Percentiles rank a stretch among this genome's conserved stretches.
Evolutionary conservation across 192 early-diverging fungal species (phyloP).

Genomic region (Phlyctochytrium arcticum): DNA sequence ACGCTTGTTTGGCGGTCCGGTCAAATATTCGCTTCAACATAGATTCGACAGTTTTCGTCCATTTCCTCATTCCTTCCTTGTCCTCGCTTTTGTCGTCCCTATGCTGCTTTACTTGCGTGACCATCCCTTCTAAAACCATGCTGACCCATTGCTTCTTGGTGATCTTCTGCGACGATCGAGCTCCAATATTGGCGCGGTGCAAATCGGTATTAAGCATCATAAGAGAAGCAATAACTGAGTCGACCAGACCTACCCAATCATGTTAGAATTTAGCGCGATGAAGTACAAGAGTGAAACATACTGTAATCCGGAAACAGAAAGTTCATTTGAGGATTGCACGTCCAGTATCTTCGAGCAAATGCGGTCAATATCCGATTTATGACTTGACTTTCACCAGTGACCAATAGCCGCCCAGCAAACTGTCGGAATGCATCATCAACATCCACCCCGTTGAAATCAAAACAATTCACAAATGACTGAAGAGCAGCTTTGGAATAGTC

Average conservation of each 20-base stretch:
- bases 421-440: conserved; percentile 77
- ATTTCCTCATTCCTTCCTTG: not conserved
- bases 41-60: not conserved
- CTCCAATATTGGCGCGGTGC: conserved; percentile 65
- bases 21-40: conserved; percentile 11
- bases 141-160: conserved; percentile 48
- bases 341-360: conserved; percentile 77
- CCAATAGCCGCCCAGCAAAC: conserved; percentile 70
- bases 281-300: conserved; percentile 32
- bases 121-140: conserved; percentile 43
- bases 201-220: conserved; percentile 91
- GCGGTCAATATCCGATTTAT: conserved; percentile 85
- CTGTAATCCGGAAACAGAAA: conserved; percentile 22
- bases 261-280: not conserved
- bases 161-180: conserved; percentile 68
- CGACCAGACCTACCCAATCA: conserved; percentile 33
- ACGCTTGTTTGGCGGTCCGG: conserved; percentile 11
- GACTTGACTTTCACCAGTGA: conserved; percentile 90
- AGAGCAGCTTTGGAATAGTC: conserved; percentile 49
- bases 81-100: not conserved
- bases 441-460: conserved; percentile 64
- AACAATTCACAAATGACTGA: conserved; percentile 69
- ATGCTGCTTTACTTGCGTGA: not conserved
- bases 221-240: conserved; percentile 81
- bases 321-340: conserved; percentile 67